Evolutionary conservation across 257 asterid species (phyloP), one percentile per base, ranked within the genome.

Genomic region (Rubia yunnanensis): DNA sequence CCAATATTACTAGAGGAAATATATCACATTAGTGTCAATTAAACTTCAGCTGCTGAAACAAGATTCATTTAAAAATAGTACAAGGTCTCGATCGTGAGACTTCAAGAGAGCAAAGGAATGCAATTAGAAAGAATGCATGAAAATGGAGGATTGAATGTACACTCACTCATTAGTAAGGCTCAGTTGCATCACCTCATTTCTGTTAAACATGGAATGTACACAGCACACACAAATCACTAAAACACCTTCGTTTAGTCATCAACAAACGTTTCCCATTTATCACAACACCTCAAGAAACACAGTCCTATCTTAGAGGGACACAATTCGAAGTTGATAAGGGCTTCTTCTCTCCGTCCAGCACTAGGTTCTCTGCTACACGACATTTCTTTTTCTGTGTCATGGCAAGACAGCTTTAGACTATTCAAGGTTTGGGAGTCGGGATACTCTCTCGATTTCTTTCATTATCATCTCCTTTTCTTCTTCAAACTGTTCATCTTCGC

Each of bases 401-500:
- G 32, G 7, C 57, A 41, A 57, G 46, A 46, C 3, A 32, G 49
- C 82, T 74, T 63, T 28, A 9, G 34, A 57, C 63, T 57, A 30
- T 28, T 69, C 82, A 58, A 91, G 84, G 68, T 76, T 73, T 31
- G 91, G 78, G 56, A 84, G 79, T 66, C 88, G 84, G 66, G 86
- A 79, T 63, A 87, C 76, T 81, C 86, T 88, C 73, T 85, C 89
- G 57, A 92, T 92, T 82, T 92, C 98, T 70, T 92, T 88, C 76
- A 88, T 83, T 63, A 92, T 79, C 52, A 86, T 83, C 74, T 88
- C 96, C 69, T 84, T 92, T 68, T 92, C 98, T 85, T 92, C 96
- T 77, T 92, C 95, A 75, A 92, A 89, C 62, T 92, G 95, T 68
- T 89, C 96, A 48, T 92, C 98, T 73, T 89, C 98, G 49, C 84